phyloP scores from a whole-genome alignment of 2,329 filamentous ascomycete genomes.

The Chaetomiaceae sp. region DNA sequence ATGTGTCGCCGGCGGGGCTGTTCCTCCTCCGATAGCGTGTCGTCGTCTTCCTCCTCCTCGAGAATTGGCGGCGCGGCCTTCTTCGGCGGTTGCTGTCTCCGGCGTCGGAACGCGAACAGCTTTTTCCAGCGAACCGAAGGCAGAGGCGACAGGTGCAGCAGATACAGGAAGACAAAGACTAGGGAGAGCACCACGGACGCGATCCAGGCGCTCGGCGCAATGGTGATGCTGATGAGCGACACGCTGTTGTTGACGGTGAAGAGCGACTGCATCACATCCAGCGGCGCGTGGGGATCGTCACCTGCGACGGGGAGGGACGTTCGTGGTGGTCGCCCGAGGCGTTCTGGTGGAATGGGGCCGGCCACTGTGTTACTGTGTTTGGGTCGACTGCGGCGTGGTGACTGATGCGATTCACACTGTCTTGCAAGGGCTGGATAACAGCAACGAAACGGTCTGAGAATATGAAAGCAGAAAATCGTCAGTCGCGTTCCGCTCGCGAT shows the following conservation, averaged over 20 bases:
- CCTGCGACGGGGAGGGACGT: slow-evolving; percentile 2
- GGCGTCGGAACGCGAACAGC: slow-evolving; percentile 20
- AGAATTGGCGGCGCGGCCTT: slow-evolving; percentile 3
- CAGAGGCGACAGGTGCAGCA: slow-evolving; percentile 40
- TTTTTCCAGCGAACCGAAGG: slow-evolving; percentile 17
- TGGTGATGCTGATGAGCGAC: slow-evolving; percentile 52
- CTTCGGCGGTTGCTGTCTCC: slow-evolving; percentile 14
- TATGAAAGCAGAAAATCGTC: neutral
- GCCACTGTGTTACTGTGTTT: no score
- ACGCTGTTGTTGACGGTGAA: slow-evolving; percentile 57
- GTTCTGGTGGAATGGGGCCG: neutral
- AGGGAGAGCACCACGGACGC: slow-evolving; percentile 44
- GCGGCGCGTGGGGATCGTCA: slow-evolving; percentile 23
- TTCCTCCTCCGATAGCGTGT: slow-evolving; percentile 12
- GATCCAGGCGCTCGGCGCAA: slow-evolving; percentile 53
- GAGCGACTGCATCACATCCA: slow-evolving; percentile 48
- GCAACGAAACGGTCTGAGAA: no score
- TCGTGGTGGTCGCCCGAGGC: no score
- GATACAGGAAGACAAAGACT: slow-evolving; percentile 46
- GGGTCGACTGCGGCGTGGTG: no score
- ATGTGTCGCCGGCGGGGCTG: slow-evolving; percentile 11
- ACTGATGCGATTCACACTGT: no score
- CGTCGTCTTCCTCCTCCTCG: slow-evolving; percentile 16
- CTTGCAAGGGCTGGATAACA: no score
- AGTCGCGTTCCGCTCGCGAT: slow-evolving; percentile 7